Evolutionary conservation across 1,139 yeast species (phyloP).

Genomic region (Candida gigantensis): DNA sequence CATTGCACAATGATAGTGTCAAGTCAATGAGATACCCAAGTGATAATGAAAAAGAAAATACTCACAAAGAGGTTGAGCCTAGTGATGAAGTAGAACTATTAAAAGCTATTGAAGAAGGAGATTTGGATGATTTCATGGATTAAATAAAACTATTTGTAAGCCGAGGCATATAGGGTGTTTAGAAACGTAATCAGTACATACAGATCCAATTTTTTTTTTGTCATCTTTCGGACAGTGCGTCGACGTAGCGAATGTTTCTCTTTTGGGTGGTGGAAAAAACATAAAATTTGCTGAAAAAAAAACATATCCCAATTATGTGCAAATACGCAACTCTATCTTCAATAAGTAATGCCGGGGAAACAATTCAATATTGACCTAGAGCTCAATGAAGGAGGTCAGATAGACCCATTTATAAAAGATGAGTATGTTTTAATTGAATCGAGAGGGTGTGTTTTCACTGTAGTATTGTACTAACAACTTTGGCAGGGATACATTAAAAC

Average conservation of each 20-base stretch:
- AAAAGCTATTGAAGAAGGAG: slow-evolving; percentile 52
- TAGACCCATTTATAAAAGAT: slow-evolving; percentile 41
- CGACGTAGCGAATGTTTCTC: background rate
- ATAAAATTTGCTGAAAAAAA: background rate
- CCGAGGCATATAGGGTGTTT: background rate
- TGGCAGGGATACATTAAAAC: slow-evolving; percentile 36
- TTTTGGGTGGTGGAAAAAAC: no score
- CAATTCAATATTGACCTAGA: slow-evolving; percentile 24
- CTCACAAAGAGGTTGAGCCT: slow-evolving; percentile 29
- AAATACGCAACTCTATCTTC: background rate
- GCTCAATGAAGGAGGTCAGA: slow-evolving; percentile 27
- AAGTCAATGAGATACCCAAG: slow-evolving; percentile 92
- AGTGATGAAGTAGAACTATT: slow-evolving; percentile 47
- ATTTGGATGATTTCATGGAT: slow-evolving; percentile 52
- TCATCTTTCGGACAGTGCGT: background rate
- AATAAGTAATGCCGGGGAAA: slow-evolving; percentile 8
- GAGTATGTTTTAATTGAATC: slow-evolving; percentile 31
- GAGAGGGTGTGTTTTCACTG: background rate
- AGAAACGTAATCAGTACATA: background rate
- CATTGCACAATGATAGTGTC: slow-evolving; percentile 88
- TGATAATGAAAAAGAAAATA: slow-evolving; percentile 38
- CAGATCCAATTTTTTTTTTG: background rate
- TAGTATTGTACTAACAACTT: slow-evolving; percentile 16
- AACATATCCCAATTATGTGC: background rate
- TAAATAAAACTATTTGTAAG: slow-evolving; percentile 16